phyloP scores from a whole-genome alignment of 805 yeast species.

The Torulaspora delbrueckii region DNA sequence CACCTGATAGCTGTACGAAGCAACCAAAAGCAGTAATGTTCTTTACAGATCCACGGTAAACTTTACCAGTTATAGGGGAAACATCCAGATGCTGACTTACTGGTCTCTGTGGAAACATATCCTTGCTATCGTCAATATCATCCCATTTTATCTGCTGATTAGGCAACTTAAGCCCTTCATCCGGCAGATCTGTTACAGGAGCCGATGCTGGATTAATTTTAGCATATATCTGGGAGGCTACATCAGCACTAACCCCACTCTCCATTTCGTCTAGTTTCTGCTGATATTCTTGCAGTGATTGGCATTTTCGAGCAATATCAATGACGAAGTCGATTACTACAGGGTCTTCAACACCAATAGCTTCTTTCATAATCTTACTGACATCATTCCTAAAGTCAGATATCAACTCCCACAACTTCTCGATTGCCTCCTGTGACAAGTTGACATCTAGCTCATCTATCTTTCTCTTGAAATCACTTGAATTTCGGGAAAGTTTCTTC shows the following conservation, averaged over 20 bases:
- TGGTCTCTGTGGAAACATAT: conserved; percentile 13
- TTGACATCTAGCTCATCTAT: conserved; percentile 44
- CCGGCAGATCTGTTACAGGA: conserved; percentile 1
- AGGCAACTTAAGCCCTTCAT: conserved; percentile 12
- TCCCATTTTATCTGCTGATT: conserved; percentile 21
- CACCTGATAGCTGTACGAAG: conserved; percentile 53
- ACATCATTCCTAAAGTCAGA: conserved; percentile 5
- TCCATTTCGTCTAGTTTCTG: conserved; percentile 20
- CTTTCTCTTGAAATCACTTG: conserved; percentile 36
- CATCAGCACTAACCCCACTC: conserved; percentile 19
- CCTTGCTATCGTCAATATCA: conserved; percentile 14
- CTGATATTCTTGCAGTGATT: conserved; percentile 11
- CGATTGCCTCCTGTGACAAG: conserved; percentile 18
- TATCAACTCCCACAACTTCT: conserved; percentile 12
- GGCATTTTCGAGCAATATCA: conserved; percentile 15
- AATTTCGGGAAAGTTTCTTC: conserved; percentile 31
- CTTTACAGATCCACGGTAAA: conserved; percentile 59
- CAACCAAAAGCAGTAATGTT: conserved; percentile 71
- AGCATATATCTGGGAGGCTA: conserved; percentile 12
- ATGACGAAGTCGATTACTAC: conserved; percentile 25
- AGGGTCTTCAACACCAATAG: conserved; percentile 18
- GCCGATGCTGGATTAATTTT: background rate
- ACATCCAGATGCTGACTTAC: conserved; percentile 22
- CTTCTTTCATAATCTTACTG: conserved; percentile 10
- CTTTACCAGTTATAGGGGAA: conserved; percentile 39